phyloP scores from a whole-genome alignment of 108 stramenopile genomes.

The Parietichytrium sp. region DNA sequence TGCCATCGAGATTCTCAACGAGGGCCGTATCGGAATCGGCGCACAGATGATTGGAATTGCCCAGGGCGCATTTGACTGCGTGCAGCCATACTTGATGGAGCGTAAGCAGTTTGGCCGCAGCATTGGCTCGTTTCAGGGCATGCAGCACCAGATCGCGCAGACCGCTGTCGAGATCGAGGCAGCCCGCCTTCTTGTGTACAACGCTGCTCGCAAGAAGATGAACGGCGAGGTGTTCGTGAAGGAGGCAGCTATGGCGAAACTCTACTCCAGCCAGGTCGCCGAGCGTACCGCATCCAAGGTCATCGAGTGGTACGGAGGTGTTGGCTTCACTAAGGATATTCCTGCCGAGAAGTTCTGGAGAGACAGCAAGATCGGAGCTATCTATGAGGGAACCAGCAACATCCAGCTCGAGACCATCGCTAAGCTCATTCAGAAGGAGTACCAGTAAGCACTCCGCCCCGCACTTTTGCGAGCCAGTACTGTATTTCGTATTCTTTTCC shows the following conservation, averaged over 20 bases:
- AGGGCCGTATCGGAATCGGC: slow-evolving; percentile 92
- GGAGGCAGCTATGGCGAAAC: slow-evolving; percentile 91
- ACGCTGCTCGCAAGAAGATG: slow-evolving; percentile 86
- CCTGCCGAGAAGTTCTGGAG: slow-evolving; percentile 89
- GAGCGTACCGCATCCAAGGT: slow-evolving; percentile 61
- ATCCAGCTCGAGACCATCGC: slow-evolving; percentile 79
- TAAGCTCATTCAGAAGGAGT: slow-evolving; percentile 66
- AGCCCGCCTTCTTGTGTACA: slow-evolving; percentile 82
- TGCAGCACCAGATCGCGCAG: slow-evolving; percentile 93
- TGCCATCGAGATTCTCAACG: slow-evolving; percentile 91
- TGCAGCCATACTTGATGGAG: slow-evolving; percentile 81
- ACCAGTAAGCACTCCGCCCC: slow-evolving; percentile 3
- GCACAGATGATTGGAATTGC: slow-evolving; percentile 88
- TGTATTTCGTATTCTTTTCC: too few species aligned
- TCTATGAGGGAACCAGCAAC: slow-evolving; percentile 85
- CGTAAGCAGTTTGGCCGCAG: slow-evolving; percentile 81
- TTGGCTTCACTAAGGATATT: slow-evolving; percentile 85
- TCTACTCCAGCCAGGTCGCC: slow-evolving; percentile 81
- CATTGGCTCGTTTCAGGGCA: slow-evolving; percentile 77
- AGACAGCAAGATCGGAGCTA: slow-evolving; percentile 92
- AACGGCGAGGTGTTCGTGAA: slow-evolving; percentile 80
- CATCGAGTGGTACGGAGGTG: slow-evolving; percentile 89
- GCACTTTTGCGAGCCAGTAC: too few species aligned
- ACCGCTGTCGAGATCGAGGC: slow-evolving; percentile 87
- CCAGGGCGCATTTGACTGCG: slow-evolving; percentile 82